Evolutionary conservation across 129 eudicot genomes (phyloP).

Genomic region (carrot (Daucus carota)): DNA sequence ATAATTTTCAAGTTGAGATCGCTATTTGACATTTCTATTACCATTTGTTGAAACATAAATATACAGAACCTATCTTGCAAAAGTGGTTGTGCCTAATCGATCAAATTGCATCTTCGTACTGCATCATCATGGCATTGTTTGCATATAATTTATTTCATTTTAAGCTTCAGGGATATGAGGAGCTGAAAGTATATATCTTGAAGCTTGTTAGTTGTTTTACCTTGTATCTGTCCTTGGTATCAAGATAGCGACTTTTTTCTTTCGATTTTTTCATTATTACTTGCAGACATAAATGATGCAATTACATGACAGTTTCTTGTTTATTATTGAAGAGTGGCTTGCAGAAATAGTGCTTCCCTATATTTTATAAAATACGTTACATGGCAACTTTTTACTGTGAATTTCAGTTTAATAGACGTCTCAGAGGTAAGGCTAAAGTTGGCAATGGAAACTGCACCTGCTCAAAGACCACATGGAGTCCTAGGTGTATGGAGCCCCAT

Average conservation of each 20-base stretch:
- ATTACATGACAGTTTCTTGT: background rate
- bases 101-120: background rate
- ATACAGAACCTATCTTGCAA: background rate
- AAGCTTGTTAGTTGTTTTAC: background rate
- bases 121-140: background rate
- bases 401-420: slow-evolving; percentile 85
- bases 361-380: background rate
- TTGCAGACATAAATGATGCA: no score
- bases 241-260: background rate
- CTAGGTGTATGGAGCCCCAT: slow-evolving; percentile 97
- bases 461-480: slow-evolving; percentile 95
- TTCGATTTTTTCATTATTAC: background rate
- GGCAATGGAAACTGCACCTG: slow-evolving; percentile 93
- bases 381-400: background rate
- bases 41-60: background rate
- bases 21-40: background rate
- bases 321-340: background rate
- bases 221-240: background rate
- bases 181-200: background rate
- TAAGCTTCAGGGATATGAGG: background rate
- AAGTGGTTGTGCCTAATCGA: background rate
- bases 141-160: background rate
- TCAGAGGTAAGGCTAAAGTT: slow-evolving; percentile 83
- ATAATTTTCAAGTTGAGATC: background rate
- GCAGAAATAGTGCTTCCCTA: background rate